Evolutionary conservation across 2,329 filamentous ascomycete genomes (phyloP), one percentile per base, ranked within the genome.

Genomic region (Cladosporium austrohemisphaericum): DNA sequence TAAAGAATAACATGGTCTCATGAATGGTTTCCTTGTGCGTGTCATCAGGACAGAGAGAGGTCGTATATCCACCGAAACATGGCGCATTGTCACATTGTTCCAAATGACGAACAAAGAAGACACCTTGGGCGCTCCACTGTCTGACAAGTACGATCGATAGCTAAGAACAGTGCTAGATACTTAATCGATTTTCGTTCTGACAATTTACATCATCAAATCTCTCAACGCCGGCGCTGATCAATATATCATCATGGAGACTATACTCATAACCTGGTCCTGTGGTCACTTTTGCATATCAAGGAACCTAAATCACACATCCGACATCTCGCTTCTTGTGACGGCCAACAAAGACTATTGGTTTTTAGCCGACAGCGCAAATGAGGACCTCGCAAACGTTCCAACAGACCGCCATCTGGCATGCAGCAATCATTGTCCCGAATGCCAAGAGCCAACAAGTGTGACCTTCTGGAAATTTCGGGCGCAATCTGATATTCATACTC

Each of bases 221-320:
- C 41, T 45, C 41, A 36, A 18, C 41, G 41, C 32, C 16, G 32
- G 41, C 41, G 32, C 20, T 36, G 41, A 45, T 22, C 14, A 16
- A 7, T 28, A 20, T 36, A 48, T 13, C 23, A 32, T 32, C 6
- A 40, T 41, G 35, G 28, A 18, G n/a, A 25, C 18, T 16, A 32
- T 28, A 11, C 45, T 49, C 14, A 26, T 49, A 18, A 41, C 35
- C 11, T 49, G 45, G 45, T 10, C 25, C 2, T 49, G 45, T 13
- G 35, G 36, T 18, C 45, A 49, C 36, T 49, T 49, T n/a, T 16
- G 9, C 10, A 3, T n/a, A 8, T 13, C 7, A 16, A 23, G 7
- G 8, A 26, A 29, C 9, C n/a, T 14, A 35, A 16, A 13, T 26
- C 14, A 10, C 19, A 23, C n/a, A 11, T 25, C 41, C 4, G 2